These are phyloP conservation scores for Opeltia flavorubescens DNA, from an alignment of 495 filamentous ascomycete genomes.

Conservation along the genomic window DNA sequence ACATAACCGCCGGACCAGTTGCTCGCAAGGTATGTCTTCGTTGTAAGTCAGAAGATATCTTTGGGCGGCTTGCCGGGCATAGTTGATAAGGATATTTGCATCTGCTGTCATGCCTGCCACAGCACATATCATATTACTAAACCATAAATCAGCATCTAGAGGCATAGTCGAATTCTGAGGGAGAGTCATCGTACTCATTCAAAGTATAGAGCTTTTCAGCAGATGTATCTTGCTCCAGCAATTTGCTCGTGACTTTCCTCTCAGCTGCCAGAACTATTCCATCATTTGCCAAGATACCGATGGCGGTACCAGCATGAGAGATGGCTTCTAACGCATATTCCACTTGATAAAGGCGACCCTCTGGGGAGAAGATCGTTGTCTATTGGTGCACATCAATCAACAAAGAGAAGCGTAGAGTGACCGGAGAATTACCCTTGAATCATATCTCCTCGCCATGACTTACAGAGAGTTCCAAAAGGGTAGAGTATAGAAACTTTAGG, in stretches of 20 bases:
- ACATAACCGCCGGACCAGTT: slow-evolving; percentile 91
- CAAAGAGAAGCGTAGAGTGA: slow-evolving; percentile 12
- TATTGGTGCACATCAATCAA: slow-evolving; percentile 33
- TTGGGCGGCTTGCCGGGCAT: slow-evolving; percentile 90
- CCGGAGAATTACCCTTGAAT: slow-evolving; percentile 64
- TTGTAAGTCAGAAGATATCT: slow-evolving; percentile 97
- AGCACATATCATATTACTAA: slow-evolving; percentile 98
- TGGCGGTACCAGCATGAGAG: slow-evolving; percentile 91
- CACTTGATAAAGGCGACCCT: slow-evolving; percentile 95
- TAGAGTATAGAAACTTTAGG: too few relatives aligned
- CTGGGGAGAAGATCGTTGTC: slow-evolving; percentile 99
- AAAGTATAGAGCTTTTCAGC: slow-evolving; percentile 99
- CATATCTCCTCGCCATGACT: slow-evolving; percentile 98
- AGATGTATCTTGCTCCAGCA: slow-evolving; percentile 97
- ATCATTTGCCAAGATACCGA: slow-evolving; percentile 93
- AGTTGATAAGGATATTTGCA: slow-evolving; percentile 99
- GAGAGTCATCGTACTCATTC: slow-evolving; percentile 61
- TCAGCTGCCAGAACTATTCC: slow-evolving; percentile 98
- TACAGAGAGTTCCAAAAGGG: too few relatives aligned
- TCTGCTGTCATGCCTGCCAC: slow-evolving; percentile 99
- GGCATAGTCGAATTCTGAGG: background rate
- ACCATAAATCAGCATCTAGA: slow-evolving; percentile 12
- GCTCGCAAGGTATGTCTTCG: slow-evolving; percentile 98
- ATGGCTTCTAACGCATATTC: slow-evolving; percentile 99
- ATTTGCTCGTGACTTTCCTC: slow-evolving; percentile 97